These are phyloP conservation scores for Ophidiomyces ophidiicola DNA, from an alignment of 2,329 filamentous ascomycete genomes.

Conservation along the genomic window DNA sequence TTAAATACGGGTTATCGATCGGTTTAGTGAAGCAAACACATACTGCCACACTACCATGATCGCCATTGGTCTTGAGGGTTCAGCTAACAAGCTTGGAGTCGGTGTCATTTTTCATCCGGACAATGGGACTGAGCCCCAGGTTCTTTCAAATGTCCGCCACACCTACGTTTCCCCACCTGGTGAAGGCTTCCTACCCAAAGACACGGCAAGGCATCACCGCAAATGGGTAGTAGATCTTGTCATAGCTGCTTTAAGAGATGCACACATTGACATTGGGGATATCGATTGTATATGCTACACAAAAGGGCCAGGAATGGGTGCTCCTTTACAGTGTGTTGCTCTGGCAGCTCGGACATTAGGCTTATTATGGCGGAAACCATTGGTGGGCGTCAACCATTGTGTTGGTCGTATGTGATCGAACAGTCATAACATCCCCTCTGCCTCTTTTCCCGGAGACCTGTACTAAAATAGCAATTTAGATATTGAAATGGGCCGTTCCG, in stretches of 20 bases:
- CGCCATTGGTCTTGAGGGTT: constrained; percentile 71
- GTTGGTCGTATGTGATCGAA: constrained; percentile 54
- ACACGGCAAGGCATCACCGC: constrained; percentile 87
- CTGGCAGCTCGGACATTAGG: constrained; percentile 70
- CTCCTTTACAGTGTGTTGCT: constrained; percentile 75
- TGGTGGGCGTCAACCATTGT: constrained; percentile 95
- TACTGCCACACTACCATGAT: constrained; percentile 39
- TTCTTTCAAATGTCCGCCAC: constrained; percentile 89
- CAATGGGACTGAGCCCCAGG: constrained; percentile 44
- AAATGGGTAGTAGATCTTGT: constrained; percentile 72
- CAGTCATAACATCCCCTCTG: neutral
- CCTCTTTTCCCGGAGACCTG: neutral
- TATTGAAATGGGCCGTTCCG: constrained; percentile 94
- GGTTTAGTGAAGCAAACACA: too few species aligned
- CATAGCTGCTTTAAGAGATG: constrained; percentile 62
- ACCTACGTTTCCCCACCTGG: constrained; percentile 88
- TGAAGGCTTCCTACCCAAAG: constrained; percentile 89
- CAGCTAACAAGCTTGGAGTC: constrained; percentile 93
- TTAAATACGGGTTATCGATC: too few species aligned
- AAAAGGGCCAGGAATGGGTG: constrained; percentile 91
- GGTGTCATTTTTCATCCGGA: constrained; percentile 71
- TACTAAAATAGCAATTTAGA: constrained; percentile 33
- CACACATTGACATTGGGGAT: constrained; percentile 49
- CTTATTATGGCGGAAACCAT: constrained; percentile 73
- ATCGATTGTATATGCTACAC: constrained; percentile 94